Percentiles rank a stretch among this genome's conserved stretches.
Evolutionary conservation across 345 rosid species (phyloP).

Genomic region (Acer saccharum): DNA sequence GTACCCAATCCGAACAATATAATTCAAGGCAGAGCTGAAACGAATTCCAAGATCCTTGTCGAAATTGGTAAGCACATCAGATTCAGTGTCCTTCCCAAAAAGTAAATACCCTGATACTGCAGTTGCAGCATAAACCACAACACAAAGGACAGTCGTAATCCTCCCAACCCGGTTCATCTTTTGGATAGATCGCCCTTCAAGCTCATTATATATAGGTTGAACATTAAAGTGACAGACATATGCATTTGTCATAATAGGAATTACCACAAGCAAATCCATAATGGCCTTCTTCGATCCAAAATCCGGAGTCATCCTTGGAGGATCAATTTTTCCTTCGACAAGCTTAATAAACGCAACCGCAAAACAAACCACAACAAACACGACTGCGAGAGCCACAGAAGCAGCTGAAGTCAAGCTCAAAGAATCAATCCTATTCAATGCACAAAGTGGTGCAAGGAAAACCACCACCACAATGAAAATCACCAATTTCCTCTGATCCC

Average conservation of each 20-base stretch:
- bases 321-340: conserved; percentile 71
- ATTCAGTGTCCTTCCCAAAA: conserved; percentile 81
- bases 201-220: conserved; percentile 95
- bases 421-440: conserved; percentile 83
- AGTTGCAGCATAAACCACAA: conserved; percentile 67
- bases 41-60: conserved; percentile 84
- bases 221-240: conserved; percentile 92
- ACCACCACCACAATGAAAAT: conserved; percentile 64
- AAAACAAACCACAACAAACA: conserved; percentile 82
- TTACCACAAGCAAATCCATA: conserved; percentile 87
- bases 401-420: conserved; percentile 89
- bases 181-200: conserved; percentile 65
- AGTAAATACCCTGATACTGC: conserved; percentile 86
- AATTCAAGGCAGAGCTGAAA: conserved; percentile 79
- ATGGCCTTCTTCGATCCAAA: conserved; percentile 69
- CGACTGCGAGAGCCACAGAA: conserved; percentile 87
- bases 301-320: conserved; percentile 81
- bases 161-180: conserved; percentile 91
- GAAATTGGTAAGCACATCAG: conserved; percentile 85
- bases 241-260: conserved; percentile 91
- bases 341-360: conserved; percentile 73
- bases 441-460: conserved; percentile 87
- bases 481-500: conserved; percentile 91
- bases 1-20: conserved; percentile 85
- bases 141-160: conserved; percentile 70